These are phyloP conservation scores for Volvariella surrecta DNA, from an alignment of 1,284 basidiomycete species.

Conservation along the genomic window DNA sequence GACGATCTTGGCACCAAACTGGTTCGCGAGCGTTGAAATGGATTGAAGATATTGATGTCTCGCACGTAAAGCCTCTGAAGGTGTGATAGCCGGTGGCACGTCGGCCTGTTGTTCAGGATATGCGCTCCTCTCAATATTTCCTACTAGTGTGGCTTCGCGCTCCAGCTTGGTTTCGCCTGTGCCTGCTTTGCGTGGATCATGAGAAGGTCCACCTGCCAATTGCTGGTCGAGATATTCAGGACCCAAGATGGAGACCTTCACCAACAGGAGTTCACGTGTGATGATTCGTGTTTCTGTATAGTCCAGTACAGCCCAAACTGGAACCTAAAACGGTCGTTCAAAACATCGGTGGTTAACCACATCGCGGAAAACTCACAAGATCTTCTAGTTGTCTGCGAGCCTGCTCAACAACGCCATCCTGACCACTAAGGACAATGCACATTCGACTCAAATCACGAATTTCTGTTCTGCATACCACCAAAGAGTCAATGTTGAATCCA, in stretches of 20 bases:
- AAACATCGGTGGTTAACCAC: too few relatives aligned
- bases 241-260: slow-evolving; percentile 93
- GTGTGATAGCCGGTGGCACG: slow-evolving; percentile 43
- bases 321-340: too few relatives aligned
- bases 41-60: slow-evolving; percentile 89
- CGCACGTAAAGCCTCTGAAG: slow-evolving; percentile 78
- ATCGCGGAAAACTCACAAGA: slow-evolving; percentile 48
- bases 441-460: slow-evolving; percentile 96
- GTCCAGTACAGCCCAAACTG: slow-evolving; percentile 95
- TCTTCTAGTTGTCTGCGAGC: slow-evolving; percentile 91
- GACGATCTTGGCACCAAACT: slow-evolving; percentile 91
- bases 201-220: slow-evolving; percentile 74
- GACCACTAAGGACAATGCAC: slow-evolving; percentile 95
- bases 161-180: slow-evolving; percentile 41
- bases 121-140: slow-evolving; percentile 63
- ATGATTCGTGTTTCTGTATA: slow-evolving; percentile 90
- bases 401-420: slow-evolving; percentile 98
- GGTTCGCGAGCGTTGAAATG: slow-evolving; percentile 76
- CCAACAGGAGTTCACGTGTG: slow-evolving; percentile 81
- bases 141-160: slow-evolving; percentile 61
- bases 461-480: slow-evolving; percentile 98
- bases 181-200: slow-evolving; percentile 47
- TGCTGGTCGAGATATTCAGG: slow-evolving; percentile 95
- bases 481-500: slow-evolving; percentile 98
- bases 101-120: slow-evolving; percentile 25